Percentiles rank a stretch among this genome's conserved stretches.
These are phyloP conservation scores for Fusarium sp. DNA, from an alignment of 2,329 filamentous ascomycete genomes.

Conservation along the genomic window DNA sequence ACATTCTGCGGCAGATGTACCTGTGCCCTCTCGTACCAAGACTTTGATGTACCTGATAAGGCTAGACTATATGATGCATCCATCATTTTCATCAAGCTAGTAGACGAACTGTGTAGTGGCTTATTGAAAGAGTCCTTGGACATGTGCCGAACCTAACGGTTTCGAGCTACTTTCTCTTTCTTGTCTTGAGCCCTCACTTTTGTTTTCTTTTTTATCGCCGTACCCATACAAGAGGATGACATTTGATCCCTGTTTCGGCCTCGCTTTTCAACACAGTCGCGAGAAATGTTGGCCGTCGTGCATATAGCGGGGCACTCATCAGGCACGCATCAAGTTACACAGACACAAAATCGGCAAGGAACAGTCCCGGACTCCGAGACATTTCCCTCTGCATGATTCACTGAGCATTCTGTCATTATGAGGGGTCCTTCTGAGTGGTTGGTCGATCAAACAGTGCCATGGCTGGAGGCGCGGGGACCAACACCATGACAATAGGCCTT, in stretches of 20 bases:
- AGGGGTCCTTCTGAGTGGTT: neutral
- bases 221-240: fast-evolving
- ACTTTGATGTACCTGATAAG: neutral
- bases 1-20: neutral
- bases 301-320: conserved; percentile 1
- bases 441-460: neutral
- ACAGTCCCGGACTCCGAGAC: conserved; percentile 11
- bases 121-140: neutral
- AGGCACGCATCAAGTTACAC: conserved; percentile 1
- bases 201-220: fast-evolving
- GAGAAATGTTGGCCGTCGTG: conserved; percentile 1
- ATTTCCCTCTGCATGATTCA: neutral
- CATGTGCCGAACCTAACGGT: neutral
- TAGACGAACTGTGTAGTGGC: neutral
- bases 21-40: neutral
- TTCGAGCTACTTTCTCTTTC: neutral
- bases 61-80: neutral
- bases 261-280: conserved; percentile 20
- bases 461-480: neutral
- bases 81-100: neutral
- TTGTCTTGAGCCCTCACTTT: too few species aligned
- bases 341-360: neutral
- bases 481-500: neutral
- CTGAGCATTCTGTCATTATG: neutral
- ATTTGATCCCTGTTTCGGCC: conserved; percentile 6